Evolutionary conservation across 2,329 filamentous ascomycete genomes (phyloP).

Genomic region (Furcasterigmium furcatum): DNA sequence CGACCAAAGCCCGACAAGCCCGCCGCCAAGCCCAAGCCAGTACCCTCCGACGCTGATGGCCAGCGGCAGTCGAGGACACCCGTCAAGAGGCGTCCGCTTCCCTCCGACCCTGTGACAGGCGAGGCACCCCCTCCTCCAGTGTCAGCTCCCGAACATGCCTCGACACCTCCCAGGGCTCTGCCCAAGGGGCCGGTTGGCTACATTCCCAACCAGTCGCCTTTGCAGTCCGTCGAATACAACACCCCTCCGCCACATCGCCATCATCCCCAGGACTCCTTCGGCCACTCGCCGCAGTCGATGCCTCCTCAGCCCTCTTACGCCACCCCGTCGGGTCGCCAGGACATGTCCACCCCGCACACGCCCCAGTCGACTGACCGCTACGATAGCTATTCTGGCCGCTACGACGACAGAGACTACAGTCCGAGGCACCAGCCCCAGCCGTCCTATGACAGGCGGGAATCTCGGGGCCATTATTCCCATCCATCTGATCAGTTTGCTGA

Average conservation of each 20-base stretch:
- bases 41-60: conserved; percentile 34
- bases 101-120: conserved; percentile 69
- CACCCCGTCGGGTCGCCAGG: conserved; percentile 11
- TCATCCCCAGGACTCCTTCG: conserved; percentile 15
- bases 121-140: conserved; percentile 31
- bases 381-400: conserved; percentile 27
- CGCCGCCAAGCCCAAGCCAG: conserved; percentile 49
- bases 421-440: conserved; percentile 29
- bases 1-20: conserved; percentile 77
- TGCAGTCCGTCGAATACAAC: conserved; percentile 50
- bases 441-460: conserved; percentile 34
- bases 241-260: conserved; percentile 30
- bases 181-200: conserved; percentile 35
- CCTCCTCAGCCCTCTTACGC: conserved; percentile 10
- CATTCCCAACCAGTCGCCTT: conserved; percentile 48
- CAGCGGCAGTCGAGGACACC: conserved; percentile 49
- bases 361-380: conserved; percentile 23
- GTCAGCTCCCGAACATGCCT: conserved; percentile 32
- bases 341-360: conserved; percentile 14
- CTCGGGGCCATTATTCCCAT: conserved; percentile 28
- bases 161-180: conserved; percentile 45
- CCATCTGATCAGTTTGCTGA: conserved; percentile 28
- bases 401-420: conserved; percentile 33
- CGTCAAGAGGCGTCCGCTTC: conserved; percentile 81
- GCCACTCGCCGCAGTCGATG: conserved; percentile 25